These are phyloP conservation scores for Salicornia ramosissima DNA, from an alignment of 148 eudicot genomes.

Conservation along the genomic window DNA sequence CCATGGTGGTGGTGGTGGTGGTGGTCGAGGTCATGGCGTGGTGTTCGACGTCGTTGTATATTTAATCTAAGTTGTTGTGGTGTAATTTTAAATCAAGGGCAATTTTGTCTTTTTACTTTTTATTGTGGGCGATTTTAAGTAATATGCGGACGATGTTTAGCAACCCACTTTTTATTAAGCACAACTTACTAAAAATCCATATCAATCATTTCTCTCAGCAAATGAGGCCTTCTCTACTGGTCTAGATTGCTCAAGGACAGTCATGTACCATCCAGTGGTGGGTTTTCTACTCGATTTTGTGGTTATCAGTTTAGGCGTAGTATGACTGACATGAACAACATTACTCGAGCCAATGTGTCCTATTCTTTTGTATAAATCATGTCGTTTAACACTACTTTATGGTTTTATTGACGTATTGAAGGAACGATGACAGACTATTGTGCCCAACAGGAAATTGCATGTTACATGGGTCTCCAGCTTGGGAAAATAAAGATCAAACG, in stretches of 20 bases:
- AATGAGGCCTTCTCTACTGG: background rate
- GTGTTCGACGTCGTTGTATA: too few species aligned
- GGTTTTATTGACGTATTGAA: background rate
- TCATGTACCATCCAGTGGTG: background rate
- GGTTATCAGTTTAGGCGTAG: background rate
- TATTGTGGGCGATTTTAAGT: too few species aligned
- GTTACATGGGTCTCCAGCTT: slow-evolving; percentile 88
- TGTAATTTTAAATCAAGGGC: too few species aligned
- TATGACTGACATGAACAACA: background rate
- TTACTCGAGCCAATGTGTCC: background rate
- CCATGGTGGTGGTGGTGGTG: too few species aligned
- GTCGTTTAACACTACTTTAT: background rate
- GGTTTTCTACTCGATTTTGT: background rate
- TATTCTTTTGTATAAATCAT: background rate
- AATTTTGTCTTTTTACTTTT: too few species aligned
- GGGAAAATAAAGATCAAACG: slow-evolving; percentile 73
- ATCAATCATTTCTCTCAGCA: background rate
- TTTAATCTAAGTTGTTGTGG: too few species aligned
- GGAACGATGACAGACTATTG: slow-evolving; percentile 1
- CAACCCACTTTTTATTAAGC: too few species aligned
- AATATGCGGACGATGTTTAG: too few species aligned
- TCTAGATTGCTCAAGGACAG: background rate
- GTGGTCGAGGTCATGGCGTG: too few species aligned
- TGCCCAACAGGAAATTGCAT: slow-evolving; percentile 74
- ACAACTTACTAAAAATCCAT: too few species aligned